These are phyloP conservation scores for Fusarium ramigenum DNA, from an alignment of 2,329 filamentous ascomycete species.

Conservation along the genomic window DNA sequence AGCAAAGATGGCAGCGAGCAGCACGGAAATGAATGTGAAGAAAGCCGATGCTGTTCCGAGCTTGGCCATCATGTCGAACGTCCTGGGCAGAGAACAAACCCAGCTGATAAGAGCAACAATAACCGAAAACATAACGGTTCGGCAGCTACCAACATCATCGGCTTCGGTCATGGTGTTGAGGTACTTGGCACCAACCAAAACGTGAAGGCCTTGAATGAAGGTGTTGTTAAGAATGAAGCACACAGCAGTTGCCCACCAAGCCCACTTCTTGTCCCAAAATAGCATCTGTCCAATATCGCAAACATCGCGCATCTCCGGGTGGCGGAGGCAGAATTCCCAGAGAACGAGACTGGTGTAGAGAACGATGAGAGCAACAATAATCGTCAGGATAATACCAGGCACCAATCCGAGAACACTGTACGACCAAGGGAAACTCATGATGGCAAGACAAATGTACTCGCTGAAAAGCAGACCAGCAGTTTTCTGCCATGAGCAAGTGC, in stretches of 20 bases:
- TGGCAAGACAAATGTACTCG: constrained; percentile 91
- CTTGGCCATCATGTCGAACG: constrained; percentile 82
- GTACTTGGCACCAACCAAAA: constrained; percentile 85
- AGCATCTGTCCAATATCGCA: constrained; percentile 97
- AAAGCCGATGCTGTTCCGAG: constrained; percentile 81
- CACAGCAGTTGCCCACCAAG: constrained; percentile 74
- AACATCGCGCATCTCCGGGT: constrained; percentile 91
- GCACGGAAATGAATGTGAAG: constrained; percentile 89
- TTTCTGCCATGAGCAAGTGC: constrained; percentile 95
- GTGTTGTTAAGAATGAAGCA: constrained; percentile 97
- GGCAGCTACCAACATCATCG: constrained; percentile 68
- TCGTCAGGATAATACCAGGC: constrained; percentile 82
- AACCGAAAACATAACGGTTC: constrained; percentile 82
- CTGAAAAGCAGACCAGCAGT: constrained; percentile 91
- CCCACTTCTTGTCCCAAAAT: constrained; percentile 84
- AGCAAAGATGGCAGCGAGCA: constrained; percentile 85
- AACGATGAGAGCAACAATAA: constrained; percentile 79
- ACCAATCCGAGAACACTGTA: constrained; percentile 89
- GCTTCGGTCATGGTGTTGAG: constrained; percentile 86
- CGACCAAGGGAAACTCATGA: constrained; percentile 96
- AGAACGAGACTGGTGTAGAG: constrained; percentile 74
- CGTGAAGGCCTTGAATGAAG: constrained; percentile 85
- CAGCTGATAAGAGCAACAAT: constrained; percentile 80
- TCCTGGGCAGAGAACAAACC: constrained; percentile 83
- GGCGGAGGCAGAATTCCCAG: constrained; percentile 89